A percentile compares a stretch with the other conserved stretches of the same genome.
Evolutionary conservation across 2,329 filamentous ascomycete genomes (phyloP).

Genomic region (Aspergillus thermomutatus): DNA sequence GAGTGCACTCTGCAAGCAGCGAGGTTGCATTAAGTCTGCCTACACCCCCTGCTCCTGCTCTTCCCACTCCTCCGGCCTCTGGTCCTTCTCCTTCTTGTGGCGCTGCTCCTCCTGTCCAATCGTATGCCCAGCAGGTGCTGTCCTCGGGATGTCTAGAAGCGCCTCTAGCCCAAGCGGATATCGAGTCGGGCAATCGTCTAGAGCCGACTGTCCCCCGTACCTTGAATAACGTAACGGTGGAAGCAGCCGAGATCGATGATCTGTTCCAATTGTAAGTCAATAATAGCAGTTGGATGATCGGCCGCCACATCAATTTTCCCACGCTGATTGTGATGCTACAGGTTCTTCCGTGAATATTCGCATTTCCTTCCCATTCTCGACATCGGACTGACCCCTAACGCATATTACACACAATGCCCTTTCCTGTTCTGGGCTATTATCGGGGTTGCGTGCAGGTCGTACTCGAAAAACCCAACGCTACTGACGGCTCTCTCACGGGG

Average conservation of each 20-base stretch:
- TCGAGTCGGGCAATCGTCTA: constrained; percentile 7
- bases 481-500: constrained; percentile 31
- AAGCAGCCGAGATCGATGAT: constrained; percentile 35
- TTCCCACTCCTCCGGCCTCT: constrained; percentile 1
- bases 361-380: constrained; percentile 40
- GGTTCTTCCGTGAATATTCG: constrained; percentile 39
- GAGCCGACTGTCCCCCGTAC: constrained; percentile 27
- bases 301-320: background rate
- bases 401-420: constrained; percentile 72
- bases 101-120: constrained; percentile 10
- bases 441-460: constrained; percentile 36
- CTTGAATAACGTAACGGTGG: constrained; percentile 29
- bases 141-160: constrained; percentile 18
- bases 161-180: constrained; percentile 7
- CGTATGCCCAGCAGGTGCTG: constrained; percentile 20
- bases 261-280: constrained; percentile 33
- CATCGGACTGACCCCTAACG: constrained; percentile 60
- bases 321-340: constrained; percentile 8
- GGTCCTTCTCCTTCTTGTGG: constrained; percentile 15
- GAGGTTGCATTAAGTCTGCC: constrained; percentile 3
- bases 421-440: constrained; percentile 77
- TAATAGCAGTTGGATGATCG: too few species aligned
- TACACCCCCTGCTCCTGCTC: constrained; percentile 17
- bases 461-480: constrained; percentile 38
- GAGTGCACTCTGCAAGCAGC: constrained; percentile 14